phyloP scores from a whole-genome alignment of 768 basidiomycete genomes.

The Lactarius evosmus region DNA sequence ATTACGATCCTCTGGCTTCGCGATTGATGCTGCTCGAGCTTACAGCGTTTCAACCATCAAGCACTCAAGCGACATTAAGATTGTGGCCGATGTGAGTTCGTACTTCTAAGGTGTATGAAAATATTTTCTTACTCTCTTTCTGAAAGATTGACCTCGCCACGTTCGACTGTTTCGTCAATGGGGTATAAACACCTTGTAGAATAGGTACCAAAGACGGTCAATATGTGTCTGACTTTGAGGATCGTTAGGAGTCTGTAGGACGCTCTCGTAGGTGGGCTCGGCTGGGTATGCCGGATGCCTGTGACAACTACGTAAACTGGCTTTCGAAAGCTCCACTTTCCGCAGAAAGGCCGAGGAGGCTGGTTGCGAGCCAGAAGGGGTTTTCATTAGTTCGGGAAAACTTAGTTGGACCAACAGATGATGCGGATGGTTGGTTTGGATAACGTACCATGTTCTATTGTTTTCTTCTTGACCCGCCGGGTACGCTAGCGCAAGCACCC shows the following conservation, averaged over 20 bases:
- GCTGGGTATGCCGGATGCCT: slow-evolving; percentile 49
- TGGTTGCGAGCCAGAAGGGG: slow-evolving; percentile 50
- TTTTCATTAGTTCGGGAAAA: slow-evolving; percentile 42
- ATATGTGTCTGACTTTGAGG: slow-evolving; percentile 53
- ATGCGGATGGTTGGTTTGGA: neutral
- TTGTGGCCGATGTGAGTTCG: slow-evolving; percentile 70
- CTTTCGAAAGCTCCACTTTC: slow-evolving; percentile 50
- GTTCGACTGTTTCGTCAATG: slow-evolving; percentile 35
- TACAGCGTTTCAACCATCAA: slow-evolving; percentile 47
- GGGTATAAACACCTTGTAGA: slow-evolving; percentile 47
- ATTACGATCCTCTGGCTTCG: slow-evolving; percentile 37
- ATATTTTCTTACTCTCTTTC: slow-evolving; percentile 9
- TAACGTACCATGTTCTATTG: neutral
- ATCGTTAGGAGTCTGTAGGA: slow-evolving; percentile 45
- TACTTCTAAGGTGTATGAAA: slow-evolving; percentile 64
- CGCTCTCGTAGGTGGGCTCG: slow-evolving; percentile 47
- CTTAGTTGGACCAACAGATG: neutral
- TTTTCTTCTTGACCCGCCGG: neutral
- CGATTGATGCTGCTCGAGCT: slow-evolving; percentile 44
- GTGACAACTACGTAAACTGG: slow-evolving; percentile 47
- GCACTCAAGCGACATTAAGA: slow-evolving; percentile 49
- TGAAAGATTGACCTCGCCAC: slow-evolving; percentile 1
- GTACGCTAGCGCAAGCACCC: neutral
- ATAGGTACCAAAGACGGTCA: slow-evolving; percentile 43
- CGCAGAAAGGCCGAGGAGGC: slow-evolving; percentile 45